Conservation (phyloP, 129 eudicot genomes). For the Erigeron canadensis region DNA sequence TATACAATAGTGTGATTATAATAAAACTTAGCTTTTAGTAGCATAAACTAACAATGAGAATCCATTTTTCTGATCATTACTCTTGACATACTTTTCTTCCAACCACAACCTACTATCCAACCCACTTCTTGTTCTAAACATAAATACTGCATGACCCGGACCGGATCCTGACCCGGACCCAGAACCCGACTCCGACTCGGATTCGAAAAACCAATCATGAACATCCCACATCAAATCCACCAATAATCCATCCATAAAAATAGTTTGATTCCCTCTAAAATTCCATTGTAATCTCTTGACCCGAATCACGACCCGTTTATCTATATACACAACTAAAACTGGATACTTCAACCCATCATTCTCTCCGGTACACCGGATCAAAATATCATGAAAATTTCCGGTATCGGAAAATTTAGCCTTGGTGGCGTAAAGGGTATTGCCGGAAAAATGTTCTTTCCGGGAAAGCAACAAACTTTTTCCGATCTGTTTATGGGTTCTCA, state of each 20-base stretch:
- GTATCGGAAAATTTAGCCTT: slow-evolving; percentile 69
- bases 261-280: slow-evolving; percentile 90
- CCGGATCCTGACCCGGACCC: slow-evolving; percentile 46
- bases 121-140: slow-evolving; percentile 88
- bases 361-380: slow-evolving; percentile 72
- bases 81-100: slow-evolving; percentile 62
- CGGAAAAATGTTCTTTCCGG: slow-evolving; percentile 76
- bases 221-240: slow-evolving; percentile 98
- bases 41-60: slow-evolving; percentile 79
- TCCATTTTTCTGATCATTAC: slow-evolving; percentile 52
- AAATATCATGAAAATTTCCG: slow-evolving; percentile 64
- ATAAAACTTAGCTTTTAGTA: slow-evolving; percentile 51
- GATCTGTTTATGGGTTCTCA: slow-evolving; percentile 37
- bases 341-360: slow-evolving; percentile 74
- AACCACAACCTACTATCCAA: slow-evolving; percentile 86
- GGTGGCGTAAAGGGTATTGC: slow-evolving; percentile 64
- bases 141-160: slow-evolving; percentile 63
- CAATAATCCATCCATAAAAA: slow-evolving; percentile 82
- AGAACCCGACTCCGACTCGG: slow-evolving; percentile 16
- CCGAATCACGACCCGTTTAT: slow-evolving; percentile 76
- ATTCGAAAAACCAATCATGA: slow-evolving; percentile 77
- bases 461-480: slow-evolving; percentile 57
- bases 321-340: slow-evolving; percentile 64
- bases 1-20: slow-evolving; percentile 7
- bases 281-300: slow-evolving; percentile 92